A percentile compares a stretch with the other conserved stretches of the same genome.
These are phyloP conservation scores for Prunus salicina DNA, from an alignment of 306 rosid genomes.

Conservation along the genomic window DNA sequence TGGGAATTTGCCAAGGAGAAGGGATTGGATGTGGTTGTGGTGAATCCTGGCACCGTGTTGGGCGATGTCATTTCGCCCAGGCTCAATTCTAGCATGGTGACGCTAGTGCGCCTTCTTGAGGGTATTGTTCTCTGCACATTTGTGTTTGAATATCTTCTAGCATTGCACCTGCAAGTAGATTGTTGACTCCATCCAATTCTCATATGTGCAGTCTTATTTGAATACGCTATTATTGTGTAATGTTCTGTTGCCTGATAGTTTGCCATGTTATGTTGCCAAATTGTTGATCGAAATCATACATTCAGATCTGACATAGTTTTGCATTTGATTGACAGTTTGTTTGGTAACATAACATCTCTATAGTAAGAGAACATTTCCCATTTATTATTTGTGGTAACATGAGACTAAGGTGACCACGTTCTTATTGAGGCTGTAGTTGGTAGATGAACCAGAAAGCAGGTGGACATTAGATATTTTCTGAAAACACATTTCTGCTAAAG, in stretches of 20 bases:
- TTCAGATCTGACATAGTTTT: no score
- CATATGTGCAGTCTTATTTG: neutral
- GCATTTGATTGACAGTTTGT: neutral
- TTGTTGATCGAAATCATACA: neutral
- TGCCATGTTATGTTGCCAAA: neutral
- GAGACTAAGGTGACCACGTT: neutral
- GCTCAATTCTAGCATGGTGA: slow-evolving; percentile 79
- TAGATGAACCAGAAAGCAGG: neutral
- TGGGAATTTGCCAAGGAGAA: slow-evolving; percentile 81
- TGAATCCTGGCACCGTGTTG: slow-evolving; percentile 91
- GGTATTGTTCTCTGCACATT: slow-evolving; percentile 36
- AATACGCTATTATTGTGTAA: neutral
- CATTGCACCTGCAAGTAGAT: neutral
- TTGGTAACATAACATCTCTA: neutral
- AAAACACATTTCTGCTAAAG: neutral
- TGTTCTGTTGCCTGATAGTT: neutral
- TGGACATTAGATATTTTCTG: neutral
- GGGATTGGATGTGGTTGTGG: slow-evolving; percentile 83
- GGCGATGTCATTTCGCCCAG: slow-evolving; percentile 74
- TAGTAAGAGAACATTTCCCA: neutral
- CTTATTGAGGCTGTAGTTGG: neutral
- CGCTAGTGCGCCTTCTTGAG: slow-evolving; percentile 73
- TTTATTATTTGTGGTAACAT: neutral
- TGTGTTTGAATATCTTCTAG: neutral
- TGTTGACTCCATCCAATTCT: neutral